phyloP scores from a whole-genome alignment of 2,329 filamentous ascomycete genomes.

The Sporothrix pseudoabietina region DNA sequence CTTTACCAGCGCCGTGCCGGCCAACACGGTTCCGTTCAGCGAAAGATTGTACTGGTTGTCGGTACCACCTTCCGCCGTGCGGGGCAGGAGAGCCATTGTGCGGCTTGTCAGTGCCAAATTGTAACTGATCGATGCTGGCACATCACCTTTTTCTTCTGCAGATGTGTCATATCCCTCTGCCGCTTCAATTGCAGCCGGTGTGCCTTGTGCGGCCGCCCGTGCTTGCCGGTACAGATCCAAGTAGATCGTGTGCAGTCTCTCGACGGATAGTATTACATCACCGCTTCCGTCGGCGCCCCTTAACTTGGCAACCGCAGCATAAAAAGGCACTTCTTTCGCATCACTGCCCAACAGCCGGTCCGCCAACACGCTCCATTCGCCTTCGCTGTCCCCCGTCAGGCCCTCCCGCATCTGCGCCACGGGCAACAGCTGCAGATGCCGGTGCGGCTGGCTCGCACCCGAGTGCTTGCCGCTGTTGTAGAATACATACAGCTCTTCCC shows the following conservation, averaged over 20 bases:
- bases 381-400: conserved; percentile 39
- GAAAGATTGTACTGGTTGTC: conserved; percentile 48
- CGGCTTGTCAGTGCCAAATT: conserved; percentile 62
- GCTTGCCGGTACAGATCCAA: conserved; percentile 52
- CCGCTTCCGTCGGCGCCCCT: not conserved
- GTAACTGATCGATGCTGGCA: conserved; percentile 61
- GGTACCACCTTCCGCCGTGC: conserved; percentile 53
- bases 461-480: conserved; percentile 71
- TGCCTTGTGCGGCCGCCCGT: conserved; percentile 44
- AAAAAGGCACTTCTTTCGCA: conserved; percentile 26
- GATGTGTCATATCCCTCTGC: not conserved
- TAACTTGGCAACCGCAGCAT: conserved; percentile 27
- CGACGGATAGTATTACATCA: not conserved
- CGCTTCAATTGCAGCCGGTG: not conserved
- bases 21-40: conserved; percentile 65
- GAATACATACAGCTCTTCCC: conserved; percentile 60
- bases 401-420: conserved; percentile 64
- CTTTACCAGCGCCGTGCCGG: conserved; percentile 66
- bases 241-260: conserved; percentile 49
- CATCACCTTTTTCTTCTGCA: conserved; percentile 39
- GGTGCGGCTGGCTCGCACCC: conserved; percentile 70
- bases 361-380: conserved; percentile 55
- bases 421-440: conserved; percentile 72
- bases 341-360: conserved; percentile 38
- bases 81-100: conserved; percentile 58